phyloP scores from a whole-genome alignment of 306 rosid species.

The Quercus rubra region DNA sequence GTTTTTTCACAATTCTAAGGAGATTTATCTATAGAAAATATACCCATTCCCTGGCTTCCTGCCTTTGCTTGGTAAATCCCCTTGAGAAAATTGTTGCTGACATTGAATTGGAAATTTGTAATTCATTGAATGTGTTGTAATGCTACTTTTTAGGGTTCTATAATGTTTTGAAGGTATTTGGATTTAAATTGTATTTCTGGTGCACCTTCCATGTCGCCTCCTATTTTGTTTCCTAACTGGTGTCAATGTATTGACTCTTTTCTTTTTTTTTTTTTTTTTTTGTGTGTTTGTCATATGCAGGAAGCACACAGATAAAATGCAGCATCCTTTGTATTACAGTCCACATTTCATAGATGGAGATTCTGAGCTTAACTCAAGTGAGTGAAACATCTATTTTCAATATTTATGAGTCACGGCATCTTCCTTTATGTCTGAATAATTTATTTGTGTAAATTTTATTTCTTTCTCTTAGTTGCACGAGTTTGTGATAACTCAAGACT shows the following conservation, averaged over 20 bases:
- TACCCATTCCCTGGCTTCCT: not conserved
- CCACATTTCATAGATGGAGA: conserved; percentile 37
- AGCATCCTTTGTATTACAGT: conserved; percentile 13
- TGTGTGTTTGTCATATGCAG: conserved; percentile 9
- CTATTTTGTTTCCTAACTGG: not conserved
- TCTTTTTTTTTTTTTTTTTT: not conserved
- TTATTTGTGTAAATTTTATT: not conserved
- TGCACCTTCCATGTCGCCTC: not conserved
- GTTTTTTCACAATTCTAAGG: not conserved
- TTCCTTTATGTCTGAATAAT: not conserved
- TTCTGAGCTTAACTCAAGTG: conserved; percentile 35
- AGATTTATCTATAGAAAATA: not conserved
- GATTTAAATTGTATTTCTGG: not conserved
- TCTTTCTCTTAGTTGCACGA: conserved; percentile 18
- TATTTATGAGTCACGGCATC: not conserved
- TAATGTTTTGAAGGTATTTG: not conserved
- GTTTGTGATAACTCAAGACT: conserved; percentile 28
- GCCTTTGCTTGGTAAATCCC: not conserved
- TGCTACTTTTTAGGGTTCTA: not conserved
- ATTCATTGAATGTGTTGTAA: not conserved
- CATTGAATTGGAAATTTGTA: not conserved
- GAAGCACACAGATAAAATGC: conserved; percentile 33
- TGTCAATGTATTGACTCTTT: not conserved
- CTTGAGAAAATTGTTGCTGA: not conserved
- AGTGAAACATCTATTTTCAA: not conserved